A percentile compares a stretch with the other conserved stretches of the same genome.
phyloP scores from a whole-genome alignment of 2,329 filamentous ascomycete species.

The Phaeomoniella chlamydospora region DNA sequence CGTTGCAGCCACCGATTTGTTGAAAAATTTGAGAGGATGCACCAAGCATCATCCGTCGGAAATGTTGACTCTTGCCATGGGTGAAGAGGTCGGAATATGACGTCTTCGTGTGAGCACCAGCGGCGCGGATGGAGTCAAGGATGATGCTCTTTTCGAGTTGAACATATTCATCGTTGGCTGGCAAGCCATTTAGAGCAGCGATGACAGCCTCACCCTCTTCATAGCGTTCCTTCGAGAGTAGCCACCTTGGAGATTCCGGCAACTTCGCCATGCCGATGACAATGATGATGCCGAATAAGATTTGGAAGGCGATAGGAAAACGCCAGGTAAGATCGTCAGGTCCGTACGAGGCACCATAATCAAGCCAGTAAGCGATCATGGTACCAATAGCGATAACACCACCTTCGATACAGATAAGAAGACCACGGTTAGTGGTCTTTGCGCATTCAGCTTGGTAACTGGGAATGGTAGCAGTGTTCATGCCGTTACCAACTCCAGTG shows the following conservation, averaged over 20 bases:
- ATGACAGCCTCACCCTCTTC: slow-evolving; percentile 28
- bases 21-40: slow-evolving; percentile 28
- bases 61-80: slow-evolving; percentile 22
- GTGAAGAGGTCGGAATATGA: slow-evolving; percentile 31
- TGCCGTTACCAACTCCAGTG: slow-evolving; percentile 40
- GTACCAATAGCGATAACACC: slow-evolving; percentile 1
- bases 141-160: slow-evolving; percentile 43
- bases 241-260: slow-evolving; percentile 30
- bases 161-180: slow-evolving; percentile 37
- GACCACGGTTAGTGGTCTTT: slow-evolving; percentile 41
- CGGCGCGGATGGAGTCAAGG: slow-evolving; percentile 45
- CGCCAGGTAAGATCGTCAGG: slow-evolving; percentile 27
- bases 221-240: slow-evolving; percentile 15
- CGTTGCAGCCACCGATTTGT: slow-evolving; percentile 35
- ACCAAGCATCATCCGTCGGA: slow-evolving; percentile 24
- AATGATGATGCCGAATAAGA: slow-evolving; percentile 32
- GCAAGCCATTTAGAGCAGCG: slow-evolving; percentile 27
- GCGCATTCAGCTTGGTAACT: slow-evolving; percentile 41
- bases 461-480: slow-evolving; percentile 40
- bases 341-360: slow-evolving; percentile 2
- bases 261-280: slow-evolving; percentile 26
- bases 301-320: slow-evolving; percentile 39
- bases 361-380: slow-evolving; percentile 5
- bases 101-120: slow-evolving; percentile 29
- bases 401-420: slow-evolving; percentile 28